phyloP scores from a whole-genome alignment of 2,329 filamentous ascomycete genomes.

The Colletotrichum sp. region DNA sequence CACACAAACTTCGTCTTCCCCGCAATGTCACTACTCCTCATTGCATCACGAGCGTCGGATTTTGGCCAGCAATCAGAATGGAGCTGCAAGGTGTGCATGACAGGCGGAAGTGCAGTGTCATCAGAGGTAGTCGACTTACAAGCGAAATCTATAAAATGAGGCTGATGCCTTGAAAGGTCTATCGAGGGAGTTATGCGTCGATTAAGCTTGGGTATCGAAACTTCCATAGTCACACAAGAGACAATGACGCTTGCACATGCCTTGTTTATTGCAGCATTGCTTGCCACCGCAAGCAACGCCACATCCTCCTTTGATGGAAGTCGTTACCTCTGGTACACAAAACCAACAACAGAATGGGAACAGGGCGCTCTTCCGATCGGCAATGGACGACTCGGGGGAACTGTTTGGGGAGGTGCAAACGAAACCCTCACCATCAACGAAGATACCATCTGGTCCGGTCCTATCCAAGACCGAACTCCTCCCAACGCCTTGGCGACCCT shows the following conservation, averaged over 20 bases:
- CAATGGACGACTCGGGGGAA: constrained; percentile 48
- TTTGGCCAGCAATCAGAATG: not conserved
- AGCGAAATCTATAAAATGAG: not conserved
- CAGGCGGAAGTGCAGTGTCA: not conserved
- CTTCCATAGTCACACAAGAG: not conserved
- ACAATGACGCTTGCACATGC: not conserved
- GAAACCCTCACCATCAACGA: constrained; percentile 52
- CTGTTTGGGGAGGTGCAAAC: constrained; percentile 47
- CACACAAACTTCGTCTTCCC: not conserved
- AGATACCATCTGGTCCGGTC: constrained; percentile 53
- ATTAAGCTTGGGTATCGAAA: not conserved
- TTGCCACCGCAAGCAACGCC: not conserved
- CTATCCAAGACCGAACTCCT: constrained; percentile 46
- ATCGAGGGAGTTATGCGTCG: not conserved
- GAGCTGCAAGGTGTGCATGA: not conserved
- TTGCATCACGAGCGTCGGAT: not conserved
- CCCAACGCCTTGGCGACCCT: constrained; percentile 37
- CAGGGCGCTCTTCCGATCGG: constrained; percentile 48
- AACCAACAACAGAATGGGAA: constrained; percentile 1
- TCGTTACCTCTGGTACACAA: constrained; percentile 4
- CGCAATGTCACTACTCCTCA: not conserved
- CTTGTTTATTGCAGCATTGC: not conserved
- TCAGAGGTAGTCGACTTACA: not conserved
- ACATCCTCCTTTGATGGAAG: not conserved
- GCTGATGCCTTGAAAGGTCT: not conserved